A percentile compares a stretch with the other conserved stretches of the same genome.
Evolutionary conservation across 805 yeast genomes (phyloP).

Genomic region (Cyberlindnera samutprakarnensis): DNA sequence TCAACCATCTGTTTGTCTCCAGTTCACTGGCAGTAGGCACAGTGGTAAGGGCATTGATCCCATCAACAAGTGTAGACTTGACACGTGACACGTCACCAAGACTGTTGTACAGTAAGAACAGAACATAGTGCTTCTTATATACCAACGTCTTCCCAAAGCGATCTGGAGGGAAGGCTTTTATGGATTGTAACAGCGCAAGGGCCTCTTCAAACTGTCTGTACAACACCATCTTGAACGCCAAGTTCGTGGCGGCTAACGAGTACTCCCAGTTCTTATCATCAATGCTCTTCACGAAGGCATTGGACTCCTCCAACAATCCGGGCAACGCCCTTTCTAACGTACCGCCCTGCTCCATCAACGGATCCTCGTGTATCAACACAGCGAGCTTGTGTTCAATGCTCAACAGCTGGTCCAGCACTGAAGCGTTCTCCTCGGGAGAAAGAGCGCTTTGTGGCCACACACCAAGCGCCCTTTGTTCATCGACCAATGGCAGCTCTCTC

Average conservation of each 20-base stretch:
- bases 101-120: conserved; percentile 3
- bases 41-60: conserved; percentile 8
- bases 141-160: conserved; percentile 4
- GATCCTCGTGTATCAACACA: too few species aligned
- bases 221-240: neutral
- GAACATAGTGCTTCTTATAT: conserved; percentile 10
- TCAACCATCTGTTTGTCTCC: conserved; percentile 17
- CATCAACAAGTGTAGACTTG: conserved; percentile 5
- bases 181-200: neutral
- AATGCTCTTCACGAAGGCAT: too few species aligned
- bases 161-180: neutral
- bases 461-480: neutral
- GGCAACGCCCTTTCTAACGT: too few species aligned
- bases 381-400: neutral
- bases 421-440: neutral
- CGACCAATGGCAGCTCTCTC: neutral
- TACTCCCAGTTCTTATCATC: too few species aligned
- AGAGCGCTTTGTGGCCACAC: conserved; percentile 2
- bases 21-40: conserved; percentile 15
- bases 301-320: too few species aligned
- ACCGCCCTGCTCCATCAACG: too few species aligned
- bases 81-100: conserved; percentile 1
- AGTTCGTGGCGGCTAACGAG: neutral
- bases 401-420: neutral
- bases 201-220: conserved; percentile 1